Conservation (phyloP, 2,329 filamentous ascomycete genomes). For the Ophiocordyceps camponoti-floridani region DNA sequence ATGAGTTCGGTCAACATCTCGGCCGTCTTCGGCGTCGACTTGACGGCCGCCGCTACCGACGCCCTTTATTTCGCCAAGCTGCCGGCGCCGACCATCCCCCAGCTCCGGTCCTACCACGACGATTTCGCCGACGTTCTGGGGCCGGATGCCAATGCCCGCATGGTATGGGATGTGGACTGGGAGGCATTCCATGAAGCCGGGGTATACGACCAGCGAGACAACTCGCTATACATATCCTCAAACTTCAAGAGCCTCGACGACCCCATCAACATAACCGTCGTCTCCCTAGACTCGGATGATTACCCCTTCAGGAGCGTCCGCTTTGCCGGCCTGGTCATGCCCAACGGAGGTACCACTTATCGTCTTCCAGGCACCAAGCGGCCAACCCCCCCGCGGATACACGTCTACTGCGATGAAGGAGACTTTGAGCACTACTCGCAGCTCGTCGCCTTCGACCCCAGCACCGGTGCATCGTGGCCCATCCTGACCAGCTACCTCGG, state of each 20-base stretch:
- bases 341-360: constrained; percentile 7
- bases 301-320: constrained; percentile 5
- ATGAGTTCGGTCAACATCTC: background rate
- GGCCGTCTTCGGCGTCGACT: background rate
- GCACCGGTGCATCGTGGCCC: constrained; percentile 9
- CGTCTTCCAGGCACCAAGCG: constrained; percentile 5
- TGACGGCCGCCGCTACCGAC: constrained; percentile 1
- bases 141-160: constrained; percentile 7
- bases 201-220: constrained; percentile 14
- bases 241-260: constrained; percentile 19
- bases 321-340: constrained; percentile 6
- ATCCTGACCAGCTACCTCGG: constrained; percentile 42
- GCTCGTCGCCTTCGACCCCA: constrained; percentile 4
- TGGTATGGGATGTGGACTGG: constrained; percentile 15
- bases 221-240: constrained; percentile 5
- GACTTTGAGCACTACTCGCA: constrained; percentile 32
- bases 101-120: constrained; percentile 19
- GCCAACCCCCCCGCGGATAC: constrained; percentile 5
- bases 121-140: constrained; percentile 33
- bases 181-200: constrained; percentile 39
- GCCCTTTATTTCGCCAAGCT: constrained; percentile 2
- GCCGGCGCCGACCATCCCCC: constrained; percentile 9
- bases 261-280: constrained; percentile 14
- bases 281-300: constrained; percentile 5
- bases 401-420: constrained; percentile 8